Evolutionary conservation across 2,329 filamentous ascomycete genomes (phyloP), one percentile per base, ranked within the genome.

Genomic region (Talaromyces albobiverticillius): DNA sequence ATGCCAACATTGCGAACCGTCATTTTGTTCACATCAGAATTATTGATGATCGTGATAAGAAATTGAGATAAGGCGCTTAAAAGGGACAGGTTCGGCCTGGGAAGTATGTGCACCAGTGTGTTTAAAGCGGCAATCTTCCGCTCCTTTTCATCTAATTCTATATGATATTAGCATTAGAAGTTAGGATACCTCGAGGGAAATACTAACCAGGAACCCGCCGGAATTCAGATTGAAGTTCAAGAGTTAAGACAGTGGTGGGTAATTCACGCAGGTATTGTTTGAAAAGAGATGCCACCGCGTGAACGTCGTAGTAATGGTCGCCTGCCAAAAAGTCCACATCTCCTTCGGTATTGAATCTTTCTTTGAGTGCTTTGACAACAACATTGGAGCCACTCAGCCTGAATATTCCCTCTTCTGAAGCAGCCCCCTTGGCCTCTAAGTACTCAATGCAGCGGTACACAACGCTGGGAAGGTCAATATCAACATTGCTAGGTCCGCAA

Each of bases 361-460:
- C 93, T 57, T 89, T 88, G 41, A 99, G 81, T 54, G 85, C 85
- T 71, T 93, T 95, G 73, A 99, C 95, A 47, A 96, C 87, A 52
- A 95, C 83, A 67, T 96, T 97, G 1, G 93, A 97, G n/a, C 94
- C 94, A 69, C 92, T 97, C 40, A 99, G 79, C 49, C 94, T 86
- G 79, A 99, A 99, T 40, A 99, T 96, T 41, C 94, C 94, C 71
- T 99, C 94, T 70, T 99, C 94, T 5, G 79, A 80, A 46, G 87
- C 80, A 10, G 92, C 94, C 58, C 89, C 84, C 75, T 92, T 92
- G 6, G 84, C 82, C 60, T 90, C 87, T 16, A 99, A 80, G 69
- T 96, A 99, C 70, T 97, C 90, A 58, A 99, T 89, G 67, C 91
- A 96, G 54, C 94, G 87, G 73, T 95, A 99, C 8, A 97, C 90